A percentile compares a stretch with the other conserved stretches of the same genome.
phyloP scores from a whole-genome alignment of 306 rosid genomes.

The Corylus americana region DNA sequence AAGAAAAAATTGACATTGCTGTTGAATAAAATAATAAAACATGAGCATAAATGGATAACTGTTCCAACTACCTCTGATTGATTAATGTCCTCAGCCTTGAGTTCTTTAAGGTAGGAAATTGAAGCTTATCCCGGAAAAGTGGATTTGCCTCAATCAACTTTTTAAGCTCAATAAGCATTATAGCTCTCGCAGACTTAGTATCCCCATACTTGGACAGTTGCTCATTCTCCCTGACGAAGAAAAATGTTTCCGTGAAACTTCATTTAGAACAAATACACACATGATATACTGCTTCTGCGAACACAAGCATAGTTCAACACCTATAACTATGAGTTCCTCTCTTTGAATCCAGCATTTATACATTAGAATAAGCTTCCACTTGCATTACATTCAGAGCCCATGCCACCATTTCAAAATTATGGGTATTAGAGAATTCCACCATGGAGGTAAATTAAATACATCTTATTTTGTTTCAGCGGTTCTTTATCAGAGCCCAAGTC shows the following conservation, averaged over 20 bases:
- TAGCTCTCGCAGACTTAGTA: conserved; percentile 93
- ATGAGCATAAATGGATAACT: not conserved
- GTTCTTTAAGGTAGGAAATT: conserved; percentile 89
- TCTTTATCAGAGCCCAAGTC: not conserved
- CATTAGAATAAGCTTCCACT: not conserved
- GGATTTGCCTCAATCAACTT: conserved; percentile 97
- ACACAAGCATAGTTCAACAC: too few species aligned
- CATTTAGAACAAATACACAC: conserved; percentile 7
- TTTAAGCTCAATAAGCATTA: conserved; percentile 93
- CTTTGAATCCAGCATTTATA: not conserved
- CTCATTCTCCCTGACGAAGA: conserved; percentile 79
- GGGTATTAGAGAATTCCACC: too few species aligned
- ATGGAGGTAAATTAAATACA: not conserved
- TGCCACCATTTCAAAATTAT: too few species aligned
- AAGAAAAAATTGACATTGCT: not conserved
- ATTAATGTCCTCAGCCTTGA: conserved; percentile 93
- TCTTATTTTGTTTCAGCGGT: not conserved
- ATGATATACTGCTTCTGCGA: too few species aligned
- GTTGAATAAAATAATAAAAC: not conserved
- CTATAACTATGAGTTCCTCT: not conserved
- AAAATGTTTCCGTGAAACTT: not conserved
- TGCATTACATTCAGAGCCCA: too few species aligned
- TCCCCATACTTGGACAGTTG: conserved; percentile 98
- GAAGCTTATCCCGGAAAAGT: conserved; percentile 95
- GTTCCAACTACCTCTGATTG: conserved; percentile 71